These are phyloP conservation scores for Tetrahymena malaccensis DNA, from an alignment of 73 alveolate species.

Conservation along the genomic window DNA sequence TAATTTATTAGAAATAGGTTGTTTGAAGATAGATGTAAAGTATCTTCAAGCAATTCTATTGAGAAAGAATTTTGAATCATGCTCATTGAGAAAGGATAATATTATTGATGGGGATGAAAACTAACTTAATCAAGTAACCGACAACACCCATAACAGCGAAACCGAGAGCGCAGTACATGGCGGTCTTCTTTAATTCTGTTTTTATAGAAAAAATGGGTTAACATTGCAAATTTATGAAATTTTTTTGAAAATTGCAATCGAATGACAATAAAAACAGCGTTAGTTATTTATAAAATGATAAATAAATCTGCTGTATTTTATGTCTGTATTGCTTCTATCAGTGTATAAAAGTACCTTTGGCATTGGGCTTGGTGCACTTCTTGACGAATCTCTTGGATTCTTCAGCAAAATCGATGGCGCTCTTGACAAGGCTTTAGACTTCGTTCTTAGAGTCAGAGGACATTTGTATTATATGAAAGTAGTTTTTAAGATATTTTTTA, in stretches of 20 bases:
- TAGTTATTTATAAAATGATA: not conserved
- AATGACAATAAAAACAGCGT: not conserved
- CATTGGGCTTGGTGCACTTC: constrained; percentile 79
- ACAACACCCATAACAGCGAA: constrained; percentile 77
- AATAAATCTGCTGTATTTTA: not conserved
- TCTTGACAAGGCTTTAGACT: constrained; percentile 20
- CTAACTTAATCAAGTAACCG: constrained; percentile 74
- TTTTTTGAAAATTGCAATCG: not conserved
- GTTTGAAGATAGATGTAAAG: not conserved
- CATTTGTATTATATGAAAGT: not conserved
- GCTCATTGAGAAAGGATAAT: constrained; percentile 44
- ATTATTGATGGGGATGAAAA: constrained; percentile 83
- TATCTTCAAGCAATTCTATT: not conserved
- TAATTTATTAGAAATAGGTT: not conserved
- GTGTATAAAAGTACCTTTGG: constrained; percentile 50
- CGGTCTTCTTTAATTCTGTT: constrained; percentile 68
- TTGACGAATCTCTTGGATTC: constrained; percentile 62
- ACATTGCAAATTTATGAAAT: not conserved
- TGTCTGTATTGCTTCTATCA: not conserved
- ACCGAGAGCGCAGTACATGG: constrained; percentile 75
- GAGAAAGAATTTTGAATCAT: not conserved
- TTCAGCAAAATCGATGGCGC: constrained; percentile 49
- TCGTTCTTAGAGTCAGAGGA: constrained; percentile 13
- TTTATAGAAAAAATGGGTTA: not conserved
- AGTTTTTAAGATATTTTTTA: not conserved